phyloP scores from a whole-genome alignment of 2,329 filamentous ascomycete genomes.

The Fusarium sarcochroum region DNA sequence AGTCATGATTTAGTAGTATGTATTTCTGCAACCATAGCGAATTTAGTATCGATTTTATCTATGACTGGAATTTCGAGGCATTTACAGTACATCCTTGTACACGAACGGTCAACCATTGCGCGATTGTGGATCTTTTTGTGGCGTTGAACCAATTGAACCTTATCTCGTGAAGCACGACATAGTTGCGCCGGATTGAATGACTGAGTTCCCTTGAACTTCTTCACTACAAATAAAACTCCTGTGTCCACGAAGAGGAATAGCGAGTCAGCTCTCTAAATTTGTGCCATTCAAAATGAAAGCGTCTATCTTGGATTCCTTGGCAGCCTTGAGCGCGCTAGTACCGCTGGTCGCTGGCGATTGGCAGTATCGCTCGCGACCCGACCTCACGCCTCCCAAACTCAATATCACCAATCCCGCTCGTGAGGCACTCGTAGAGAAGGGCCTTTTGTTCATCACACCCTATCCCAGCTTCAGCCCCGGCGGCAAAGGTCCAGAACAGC shows the following conservation, averaged over 20 bases:
- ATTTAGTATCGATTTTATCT: not conserved
- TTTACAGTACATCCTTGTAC: not conserved
- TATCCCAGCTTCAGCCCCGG: not conserved
- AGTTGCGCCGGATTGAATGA: not conserved
- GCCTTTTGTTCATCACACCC: not conserved
- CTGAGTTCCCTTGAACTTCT: not conserved
- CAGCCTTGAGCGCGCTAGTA: not conserved
- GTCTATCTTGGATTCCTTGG: not conserved
- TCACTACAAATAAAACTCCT: not conserved
- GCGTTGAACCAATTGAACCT: not conserved
- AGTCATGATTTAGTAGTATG: not conserved
- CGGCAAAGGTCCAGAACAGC: not conserved
- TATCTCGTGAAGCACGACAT: not conserved
- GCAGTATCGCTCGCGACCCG: constrained; percentile 4
- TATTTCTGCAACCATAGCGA: constrained; percentile 9
- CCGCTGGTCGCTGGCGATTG: not conserved
- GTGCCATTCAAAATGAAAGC: not conserved
- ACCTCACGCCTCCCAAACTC: not conserved
- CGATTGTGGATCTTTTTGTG: not conserved
- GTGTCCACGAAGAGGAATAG: not conserved
- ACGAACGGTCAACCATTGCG: not conserved
- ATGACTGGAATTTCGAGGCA: not conserved
- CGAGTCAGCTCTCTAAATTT: not conserved
- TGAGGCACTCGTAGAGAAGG: not conserved
- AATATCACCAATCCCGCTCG: not conserved